Base-by-base conservation (phyloP, 2,329 filamentous ascomycete species). In the Talaromyces sp. region DNA sequence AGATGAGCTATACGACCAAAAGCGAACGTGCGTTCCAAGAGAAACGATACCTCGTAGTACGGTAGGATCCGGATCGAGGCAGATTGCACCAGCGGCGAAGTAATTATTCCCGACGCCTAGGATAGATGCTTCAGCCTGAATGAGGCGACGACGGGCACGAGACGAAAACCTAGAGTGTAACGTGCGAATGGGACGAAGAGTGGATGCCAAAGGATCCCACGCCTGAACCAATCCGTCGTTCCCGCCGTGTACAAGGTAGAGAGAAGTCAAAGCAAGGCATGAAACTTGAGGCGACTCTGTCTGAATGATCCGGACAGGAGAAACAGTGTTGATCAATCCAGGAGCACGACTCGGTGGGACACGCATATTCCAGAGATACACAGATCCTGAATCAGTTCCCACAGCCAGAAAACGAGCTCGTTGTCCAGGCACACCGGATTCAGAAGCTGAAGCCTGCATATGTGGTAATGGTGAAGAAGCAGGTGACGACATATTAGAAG, bases 151-250 rank as follows among this genome's bases (percentile, higher is more conserved):
- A 62, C 92, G 89, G 53, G 92, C 88, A 28, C 91, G 86, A 7
- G 89, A 87, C 1, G 89, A 89, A 63, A 93, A 91, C 13, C 89
- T 86, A 2, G 91, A 90, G 69, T 96, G 92, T 56, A 99, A 79
- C 0, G 91, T 97, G 39, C 91, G 85, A 53, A 97, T 82, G 0
- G 94, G 90, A 19, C 87, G 85, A 17, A 81, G 74, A 0, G 82
- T 88, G 1, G 93, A 97, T 1, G 87, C 90, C 48, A 99, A 78
- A n/a, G 89, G 89, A 75, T 99, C 94, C 94, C 94, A 99, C 5
- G 91, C 89, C 72, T 97, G 94, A 4, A 96, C 93, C 2, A 97
- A 82, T 0, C 94, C 93, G 73, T 99, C 94, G 64, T 89, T 96
- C 25, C 94, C 94, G 52, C 94, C 94, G 70, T 96, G 90, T 6